These are phyloP conservation scores for Cladosporium austrohemisphaericum DNA, from an alignment of 2,329 filamentous ascomycete genomes.

Conservation along the genomic window DNA sequence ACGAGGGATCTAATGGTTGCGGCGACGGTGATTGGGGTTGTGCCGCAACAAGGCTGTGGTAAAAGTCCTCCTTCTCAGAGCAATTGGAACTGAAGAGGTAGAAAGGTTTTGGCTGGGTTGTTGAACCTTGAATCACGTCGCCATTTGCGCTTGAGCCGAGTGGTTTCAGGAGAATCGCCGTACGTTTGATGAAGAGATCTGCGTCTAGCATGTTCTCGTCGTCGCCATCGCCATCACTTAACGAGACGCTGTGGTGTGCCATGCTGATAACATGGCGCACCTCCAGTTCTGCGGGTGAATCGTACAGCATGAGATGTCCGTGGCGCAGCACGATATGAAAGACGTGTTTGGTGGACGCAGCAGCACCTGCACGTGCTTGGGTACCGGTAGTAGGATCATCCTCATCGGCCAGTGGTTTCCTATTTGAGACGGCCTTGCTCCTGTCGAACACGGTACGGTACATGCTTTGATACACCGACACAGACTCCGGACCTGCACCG, in stretches of 20 bases:
- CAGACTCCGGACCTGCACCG: conserved; percentile 59
- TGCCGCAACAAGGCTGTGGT: conserved; percentile 81
- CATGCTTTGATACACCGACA: conserved; percentile 95
- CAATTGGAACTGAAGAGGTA: conserved; percentile 93
- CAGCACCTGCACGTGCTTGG: conserved; percentile 6
- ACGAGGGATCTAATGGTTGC: conserved; percentile 73
- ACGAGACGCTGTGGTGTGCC: conserved; percentile 77
- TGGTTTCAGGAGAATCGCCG: conserved; percentile 32
- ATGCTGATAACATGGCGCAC: conserved; percentile 94
- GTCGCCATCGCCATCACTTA: conserved; percentile 64
- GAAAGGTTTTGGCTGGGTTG: conserved; percentile 65
- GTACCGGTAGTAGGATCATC: conserved; percentile 10
- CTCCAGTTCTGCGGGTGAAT: conserved; percentile 90
- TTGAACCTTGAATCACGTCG: background rate
- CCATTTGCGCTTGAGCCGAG: conserved; percentile 8
- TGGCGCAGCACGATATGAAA: conserved; percentile 57
- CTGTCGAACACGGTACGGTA: conserved; percentile 94
- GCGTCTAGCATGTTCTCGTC: conserved; percentile 68
- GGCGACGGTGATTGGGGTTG: conserved; percentile 64
- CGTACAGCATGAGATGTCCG: conserved; percentile 95
- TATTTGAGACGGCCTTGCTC: conserved; percentile 46
- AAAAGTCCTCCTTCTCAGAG: conserved; percentile 97
- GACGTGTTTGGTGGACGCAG: conserved; percentile 16
- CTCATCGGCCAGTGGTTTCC: conserved; percentile 22
- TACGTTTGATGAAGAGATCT: conserved; percentile 88